Percentiles rank a stretch among this genome's conserved stretches.
Conservation (phyloP, 805 yeast species). For the Metschnikowia shivogae region DNA sequence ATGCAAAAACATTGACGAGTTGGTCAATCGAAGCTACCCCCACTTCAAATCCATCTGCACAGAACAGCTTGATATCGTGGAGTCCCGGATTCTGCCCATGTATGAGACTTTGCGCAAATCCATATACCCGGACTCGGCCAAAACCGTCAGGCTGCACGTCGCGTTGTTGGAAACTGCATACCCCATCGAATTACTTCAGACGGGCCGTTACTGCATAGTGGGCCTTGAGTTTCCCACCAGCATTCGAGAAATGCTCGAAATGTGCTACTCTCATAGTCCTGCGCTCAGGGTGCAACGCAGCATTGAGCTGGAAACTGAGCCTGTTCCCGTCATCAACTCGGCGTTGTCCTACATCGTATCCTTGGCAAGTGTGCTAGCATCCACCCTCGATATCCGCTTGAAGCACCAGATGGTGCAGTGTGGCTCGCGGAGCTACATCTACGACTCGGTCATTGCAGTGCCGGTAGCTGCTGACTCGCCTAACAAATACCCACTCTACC, state of each 20-base stretch:
- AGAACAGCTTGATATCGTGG: slow-evolving; percentile 24
- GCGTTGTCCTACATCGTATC: slow-evolving; percentile 30
- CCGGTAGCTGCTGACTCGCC: neutral
- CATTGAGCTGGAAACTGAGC: slow-evolving; percentile 4
- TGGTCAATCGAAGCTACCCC: slow-evolving; percentile 16
- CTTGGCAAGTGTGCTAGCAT: slow-evolving; percentile 23
- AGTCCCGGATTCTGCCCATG: slow-evolving; percentile 27
- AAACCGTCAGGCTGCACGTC: slow-evolving; percentile 14
- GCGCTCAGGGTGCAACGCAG: slow-evolving; percentile 9
- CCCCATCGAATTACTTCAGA: slow-evolving; percentile 21
- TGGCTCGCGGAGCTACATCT: slow-evolving; percentile 22
- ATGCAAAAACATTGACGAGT: slow-evolving; percentile 18
- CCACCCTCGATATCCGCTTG: slow-evolving; percentile 22
- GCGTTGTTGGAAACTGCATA: slow-evolving; percentile 22
- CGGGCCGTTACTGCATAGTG: slow-evolving; percentile 26
- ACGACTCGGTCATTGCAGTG: slow-evolving; percentile 15
- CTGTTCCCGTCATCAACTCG: slow-evolving; percentile 24
- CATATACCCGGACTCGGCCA: slow-evolving; percentile 22
- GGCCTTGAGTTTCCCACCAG: slow-evolving; percentile 35
- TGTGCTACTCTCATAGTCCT: slow-evolving; percentile 20
- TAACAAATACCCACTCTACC: neutral
- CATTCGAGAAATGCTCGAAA: slow-evolving; percentile 26
- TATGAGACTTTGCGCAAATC: slow-evolving; percentile 20
- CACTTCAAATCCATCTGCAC: slow-evolving; percentile 15
- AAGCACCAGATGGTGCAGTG: slow-evolving; percentile 25